These are phyloP conservation scores for Calonectria ilicicola DNA, from an alignment of 2,329 filamentous ascomycete species.

Conservation along the genomic window DNA sequence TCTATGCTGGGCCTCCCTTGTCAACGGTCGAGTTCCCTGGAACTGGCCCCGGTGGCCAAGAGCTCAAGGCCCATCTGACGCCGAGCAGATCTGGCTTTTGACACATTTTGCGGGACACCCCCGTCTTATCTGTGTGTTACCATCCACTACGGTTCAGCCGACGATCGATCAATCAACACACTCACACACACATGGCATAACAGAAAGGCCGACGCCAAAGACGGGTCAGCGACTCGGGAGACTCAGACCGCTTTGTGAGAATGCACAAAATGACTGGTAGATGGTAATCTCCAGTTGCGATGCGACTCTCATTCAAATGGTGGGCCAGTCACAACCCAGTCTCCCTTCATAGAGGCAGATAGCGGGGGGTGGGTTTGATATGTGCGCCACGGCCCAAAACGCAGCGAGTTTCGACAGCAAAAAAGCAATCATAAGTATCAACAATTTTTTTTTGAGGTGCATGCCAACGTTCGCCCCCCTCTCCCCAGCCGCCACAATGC, in stretches of 20 bases:
- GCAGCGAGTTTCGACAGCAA: conserved; percentile 33
- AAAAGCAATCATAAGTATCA: conserved; percentile 39
- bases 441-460: conserved; percentile 23
- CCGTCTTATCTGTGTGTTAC: conserved; percentile 47
- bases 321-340: conserved; percentile 12
- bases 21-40: conserved; percentile 32
- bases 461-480: conserved; percentile 34
- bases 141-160: conserved; percentile 40
- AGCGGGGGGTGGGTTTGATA: conserved; percentile 34
- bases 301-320: background rate
- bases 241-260: conserved; percentile 33
- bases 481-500: conserved; percentile 20
- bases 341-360: conserved; percentile 27
- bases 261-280: conserved; percentile 26
- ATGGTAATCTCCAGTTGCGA: conserved; percentile 23
- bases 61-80: conserved; percentile 38
- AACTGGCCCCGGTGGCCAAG: conserved; percentile 28
- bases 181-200: conserved; percentile 19
- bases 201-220: conserved; percentile 29
- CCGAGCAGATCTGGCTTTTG: conserved; percentile 45
- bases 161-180: conserved; percentile 39
- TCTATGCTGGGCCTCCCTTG: conserved; percentile 35
- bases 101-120: conserved; percentile 48
- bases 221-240: conserved; percentile 14
- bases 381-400: conserved; percentile 33